phyloP scores from a whole-genome alignment of 2,329 filamentous ascomycete genomes.

The Aplosporella prunicola region DNA sequence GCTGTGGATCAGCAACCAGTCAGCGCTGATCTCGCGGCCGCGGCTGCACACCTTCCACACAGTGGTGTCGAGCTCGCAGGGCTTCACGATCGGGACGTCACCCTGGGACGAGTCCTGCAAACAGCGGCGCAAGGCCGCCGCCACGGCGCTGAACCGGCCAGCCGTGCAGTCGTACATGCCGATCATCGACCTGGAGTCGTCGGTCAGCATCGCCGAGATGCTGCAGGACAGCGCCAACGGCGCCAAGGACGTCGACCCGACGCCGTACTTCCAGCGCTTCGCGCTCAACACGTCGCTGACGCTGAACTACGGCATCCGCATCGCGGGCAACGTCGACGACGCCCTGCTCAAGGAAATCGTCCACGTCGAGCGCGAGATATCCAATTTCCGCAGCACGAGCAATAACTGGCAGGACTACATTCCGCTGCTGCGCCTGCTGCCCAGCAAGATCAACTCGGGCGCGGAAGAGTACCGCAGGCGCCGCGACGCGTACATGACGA shows the following conservation, averaged over 20 bases:
- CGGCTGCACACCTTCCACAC: constrained; percentile 74
- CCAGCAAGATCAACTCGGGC: constrained; percentile 48
- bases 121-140: constrained; percentile 64
- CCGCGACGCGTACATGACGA: constrained; percentile 56
- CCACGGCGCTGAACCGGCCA: constrained; percentile 67
- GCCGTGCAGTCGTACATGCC: constrained; percentile 73
- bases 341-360: constrained; percentile 63
- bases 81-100: constrained; percentile 74
- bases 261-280: constrained; percentile 64
- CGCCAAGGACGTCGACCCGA: constrained; percentile 56
- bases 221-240: constrained; percentile 55
- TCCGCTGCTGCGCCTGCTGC: constrained; percentile 58
- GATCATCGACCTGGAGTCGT: constrained; percentile 69
- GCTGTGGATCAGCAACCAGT: constrained; percentile 72
- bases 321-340: constrained; percentile 60
- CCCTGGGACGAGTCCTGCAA: constrained; percentile 80
- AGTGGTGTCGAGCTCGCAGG: constrained; percentile 65
- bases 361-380: constrained; percentile 64
- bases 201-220: constrained; percentile 62
- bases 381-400: constrained; percentile 66
- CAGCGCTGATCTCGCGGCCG: constrained; percentile 66
- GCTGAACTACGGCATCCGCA: constrained; percentile 69
- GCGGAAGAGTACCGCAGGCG: constrained; percentile 58
- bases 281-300: constrained; percentile 70
- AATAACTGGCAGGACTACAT: constrained; percentile 83